A percentile compares a stretch with the other conserved stretches of the same genome.
Evolutionary conservation across 2,329 filamentous ascomycete genomes (phyloP).

Genomic region (Cytospora chrysosperma): DNA sequence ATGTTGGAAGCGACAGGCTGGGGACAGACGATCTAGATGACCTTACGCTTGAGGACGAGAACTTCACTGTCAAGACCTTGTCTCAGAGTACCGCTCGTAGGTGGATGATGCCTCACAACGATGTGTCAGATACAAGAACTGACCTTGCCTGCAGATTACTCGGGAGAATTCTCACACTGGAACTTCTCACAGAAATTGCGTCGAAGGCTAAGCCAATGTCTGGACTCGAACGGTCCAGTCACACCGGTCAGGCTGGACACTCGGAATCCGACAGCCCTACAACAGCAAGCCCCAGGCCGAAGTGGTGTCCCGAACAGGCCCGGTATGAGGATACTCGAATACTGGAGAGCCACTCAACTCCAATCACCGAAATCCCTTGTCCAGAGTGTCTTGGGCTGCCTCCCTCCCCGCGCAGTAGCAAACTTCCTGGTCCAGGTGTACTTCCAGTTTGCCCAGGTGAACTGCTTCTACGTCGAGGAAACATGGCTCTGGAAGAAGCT

Average conservation of each 20-base stretch:
- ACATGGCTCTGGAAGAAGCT: conserved; percentile 43
- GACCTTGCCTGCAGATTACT: conserved; percentile 41
- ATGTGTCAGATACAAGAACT: not conserved
- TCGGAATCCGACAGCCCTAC: conserved; percentile 29
- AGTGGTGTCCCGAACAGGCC: conserved; percentile 16
- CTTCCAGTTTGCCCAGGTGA: conserved; percentile 48
- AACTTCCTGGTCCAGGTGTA: conserved; percentile 47
- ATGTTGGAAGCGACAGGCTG: conserved; percentile 18
- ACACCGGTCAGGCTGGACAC: conserved; percentile 12
- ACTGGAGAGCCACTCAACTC: conserved; percentile 46
- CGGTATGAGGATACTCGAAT: conserved; percentile 33
- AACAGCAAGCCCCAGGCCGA: not conserved
- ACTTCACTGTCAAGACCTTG: conserved; percentile 41
- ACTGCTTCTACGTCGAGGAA: conserved; percentile 49
- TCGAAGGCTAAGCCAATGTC: conserved; percentile 20
- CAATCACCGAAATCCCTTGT: conserved; percentile 40
- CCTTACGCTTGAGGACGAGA: conserved; percentile 36
- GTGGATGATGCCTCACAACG: conserved; percentile 16
- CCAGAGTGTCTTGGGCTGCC: conserved; percentile 38
- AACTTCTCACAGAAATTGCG: conserved; percentile 51
- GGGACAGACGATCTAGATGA: conserved; percentile 29
- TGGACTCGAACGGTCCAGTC: conserved; percentile 14
- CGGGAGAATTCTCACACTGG: conserved; percentile 53
- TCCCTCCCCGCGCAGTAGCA: conserved; percentile 47
- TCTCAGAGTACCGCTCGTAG: conserved; percentile 43